These are phyloP conservation scores for Penicillium sp. DNA, from an alignment of 2,329 filamentous ascomycete species.

Conservation along the genomic window DNA sequence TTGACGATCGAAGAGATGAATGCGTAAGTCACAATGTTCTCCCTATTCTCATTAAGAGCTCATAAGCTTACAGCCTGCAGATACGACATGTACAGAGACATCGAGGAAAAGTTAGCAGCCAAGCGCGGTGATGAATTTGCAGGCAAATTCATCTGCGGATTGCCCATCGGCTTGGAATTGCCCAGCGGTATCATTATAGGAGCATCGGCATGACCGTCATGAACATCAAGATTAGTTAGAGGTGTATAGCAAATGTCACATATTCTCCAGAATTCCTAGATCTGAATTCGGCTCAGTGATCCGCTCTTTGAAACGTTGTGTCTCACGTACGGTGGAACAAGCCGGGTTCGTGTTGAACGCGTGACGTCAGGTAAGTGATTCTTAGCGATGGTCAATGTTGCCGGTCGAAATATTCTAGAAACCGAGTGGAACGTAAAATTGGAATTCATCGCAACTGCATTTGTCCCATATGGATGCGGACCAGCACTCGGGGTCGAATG, in stretches of 20 bases:
- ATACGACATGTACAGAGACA: slow-evolving; percentile 59
- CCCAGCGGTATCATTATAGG: slow-evolving; percentile 30
- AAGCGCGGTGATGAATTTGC: slow-evolving; percentile 30
- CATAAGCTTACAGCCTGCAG: slow-evolving; percentile 26
- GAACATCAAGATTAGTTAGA: no score
- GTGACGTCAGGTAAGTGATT: no score
- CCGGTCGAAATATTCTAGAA: background rate
- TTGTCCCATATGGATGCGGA: background rate
- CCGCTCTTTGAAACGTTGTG: no score
- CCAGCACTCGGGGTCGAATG: slow-evolving; percentile 1
- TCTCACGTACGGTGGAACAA: no score
- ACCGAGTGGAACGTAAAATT: background rate
- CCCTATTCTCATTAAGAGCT: no score
- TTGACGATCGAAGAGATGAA: slow-evolving; percentile 71
- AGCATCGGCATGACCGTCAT: background rate
- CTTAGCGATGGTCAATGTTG: background rate
- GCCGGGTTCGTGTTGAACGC: no score
- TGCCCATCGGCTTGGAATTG: slow-evolving; percentile 48
- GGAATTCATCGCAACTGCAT: background rate
- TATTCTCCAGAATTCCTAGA: no score
- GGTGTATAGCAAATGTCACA: no score
- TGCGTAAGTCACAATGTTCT: slow-evolving; percentile 45
- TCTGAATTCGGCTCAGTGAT: no score
- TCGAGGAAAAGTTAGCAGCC: slow-evolving; percentile 50
- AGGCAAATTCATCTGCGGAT: slow-evolving; percentile 43